Evolutionary conservation across 176 grass and related monocot species (phyloP), one percentile per base, ranked within the genome.

Genomic region (Coix lacrymajobi): DNA sequence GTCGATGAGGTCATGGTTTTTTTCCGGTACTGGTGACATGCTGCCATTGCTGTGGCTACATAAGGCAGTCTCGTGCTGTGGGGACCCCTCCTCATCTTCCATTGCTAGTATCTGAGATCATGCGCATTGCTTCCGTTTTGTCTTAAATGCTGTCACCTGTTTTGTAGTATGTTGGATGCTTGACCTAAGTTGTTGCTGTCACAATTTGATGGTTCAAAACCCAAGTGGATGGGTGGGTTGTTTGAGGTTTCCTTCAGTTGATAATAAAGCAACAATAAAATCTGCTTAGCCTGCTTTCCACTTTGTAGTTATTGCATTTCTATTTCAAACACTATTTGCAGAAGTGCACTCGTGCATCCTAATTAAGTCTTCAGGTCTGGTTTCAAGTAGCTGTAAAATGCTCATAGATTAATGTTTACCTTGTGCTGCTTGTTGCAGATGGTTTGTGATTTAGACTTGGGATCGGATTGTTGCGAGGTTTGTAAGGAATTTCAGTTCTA

Each of bases 381-480:
- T 77, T 71, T 34, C 22, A 66, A 44, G 28, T 85, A 51, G 29
- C 4, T 48, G 32, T 41, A 60, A 44, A 70, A 86, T 81, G 3
- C 9, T 36, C 44, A 66, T 77, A 80, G 29, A 67, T 26, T 39
- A 44, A 34, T 54, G 6, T 60, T 63, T 62, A 66, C 30, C 69
- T 88, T 75, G 24, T 84, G 46, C 48, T 87, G 62, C 66, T 40
- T 87, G 30, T 78, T 91, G 54, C 90, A 95, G 96, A 89, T 98
- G 62, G 88, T 98, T 29, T 95, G 90, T 2, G 92, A 98, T 74
- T 95, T 88, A 29, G 90, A 98, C 65, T 93, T 89, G 90, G 92
- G 93, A 26, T 70, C 93, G 86, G 96, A 98, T 86, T 87, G 90
- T 19, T 71, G 88, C 1, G 87, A 98, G 96, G 96, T 98, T 75